These are phyloP conservation scores for Torrubiella hemipterigena DNA, from an alignment of 2,329 filamentous ascomycete genomes.

Conservation along the genomic window DNA sequence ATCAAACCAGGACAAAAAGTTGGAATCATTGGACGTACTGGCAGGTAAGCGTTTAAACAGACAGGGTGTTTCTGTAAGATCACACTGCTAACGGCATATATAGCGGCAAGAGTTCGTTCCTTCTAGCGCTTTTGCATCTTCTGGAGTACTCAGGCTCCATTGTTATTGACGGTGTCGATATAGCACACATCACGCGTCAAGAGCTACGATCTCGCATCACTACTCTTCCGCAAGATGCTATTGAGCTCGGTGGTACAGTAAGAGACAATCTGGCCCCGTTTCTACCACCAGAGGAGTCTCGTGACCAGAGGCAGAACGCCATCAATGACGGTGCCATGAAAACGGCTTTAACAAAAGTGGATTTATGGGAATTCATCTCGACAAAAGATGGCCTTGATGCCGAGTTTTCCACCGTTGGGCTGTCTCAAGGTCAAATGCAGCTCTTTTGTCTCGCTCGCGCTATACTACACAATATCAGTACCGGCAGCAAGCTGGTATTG, in stretches of 20 bases:
- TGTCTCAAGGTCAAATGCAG: neutral
- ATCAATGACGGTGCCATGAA: constrained; percentile 27
- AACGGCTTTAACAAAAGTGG: constrained; percentile 28
- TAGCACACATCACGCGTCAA: constrained; percentile 22
- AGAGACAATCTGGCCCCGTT: constrained; percentile 36
- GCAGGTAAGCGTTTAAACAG: constrained; percentile 2
- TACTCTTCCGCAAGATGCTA: constrained; percentile 36
- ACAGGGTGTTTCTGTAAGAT: constrained; percentile 17
- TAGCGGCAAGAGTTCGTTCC: constrained; percentile 21
- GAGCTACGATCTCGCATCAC: constrained; percentile 30
- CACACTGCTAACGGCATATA: constrained; percentile 25
- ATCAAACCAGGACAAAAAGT: neutral
- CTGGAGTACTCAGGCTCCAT: constrained; percentile 30
- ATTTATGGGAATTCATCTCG: constrained; percentile 28
- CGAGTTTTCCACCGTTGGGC: too few species aligned
- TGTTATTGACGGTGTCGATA: constrained; percentile 26
- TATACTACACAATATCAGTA: neutral
- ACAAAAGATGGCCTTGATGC: constrained; percentile 24
- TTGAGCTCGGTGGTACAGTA: constrained; percentile 32
- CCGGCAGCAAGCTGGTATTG: constrained; percentile 11
- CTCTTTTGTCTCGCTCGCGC: neutral
- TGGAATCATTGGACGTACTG: neutral
- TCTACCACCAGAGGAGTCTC: too few species aligned
- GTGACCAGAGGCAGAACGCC: too few species aligned
- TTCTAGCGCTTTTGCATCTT: constrained; percentile 32